A percentile compares a stretch with the other conserved stretches of the same genome.
These are phyloP conservation scores for Chalciporus pseudorubinellus DNA, from an alignment of 768 basidiomycete species.

Conservation along the genomic window DNA sequence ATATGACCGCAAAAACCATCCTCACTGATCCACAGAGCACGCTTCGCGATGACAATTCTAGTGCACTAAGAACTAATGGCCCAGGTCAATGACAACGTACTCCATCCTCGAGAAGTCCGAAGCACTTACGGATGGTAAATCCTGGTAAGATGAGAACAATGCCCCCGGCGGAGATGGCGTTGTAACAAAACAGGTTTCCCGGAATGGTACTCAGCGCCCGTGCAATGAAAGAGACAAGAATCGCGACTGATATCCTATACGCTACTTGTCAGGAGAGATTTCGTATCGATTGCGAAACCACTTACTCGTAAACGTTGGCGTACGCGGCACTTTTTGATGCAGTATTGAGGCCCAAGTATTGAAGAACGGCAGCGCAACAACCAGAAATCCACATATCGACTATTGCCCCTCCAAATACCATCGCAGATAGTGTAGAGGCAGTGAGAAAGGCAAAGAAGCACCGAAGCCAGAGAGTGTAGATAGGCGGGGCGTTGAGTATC, in stretches of 20 bases:
- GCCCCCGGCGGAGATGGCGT: constrained; percentile 84
- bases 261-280: neutral
- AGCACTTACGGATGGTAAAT: constrained; percentile 69
- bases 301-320: constrained; percentile 95
- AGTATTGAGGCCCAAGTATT: constrained; percentile 77
- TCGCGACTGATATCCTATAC: constrained; percentile 75
- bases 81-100: neutral
- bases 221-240: constrained; percentile 80
- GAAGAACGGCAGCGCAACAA: constrained; percentile 61
- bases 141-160: constrained; percentile 91
- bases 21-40: constrained; percentile 79
- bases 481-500: constrained; percentile 60
- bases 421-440: constrained; percentile 77
- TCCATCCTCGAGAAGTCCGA: constrained; percentile 1
- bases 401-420: constrained; percentile 78
- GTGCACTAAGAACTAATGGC: constrained; percentile 63
- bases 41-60: constrained; percentile 80
- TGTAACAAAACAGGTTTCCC: constrained; percentile 81
- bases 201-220: constrained; percentile 75
- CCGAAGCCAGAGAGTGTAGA: constrained; percentile 65
- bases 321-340: constrained; percentile 87
- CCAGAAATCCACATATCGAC: constrained; percentile 85
- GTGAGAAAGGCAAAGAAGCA: constrained; percentile 75
- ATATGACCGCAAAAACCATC: constrained; percentile 84
- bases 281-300: constrained; percentile 8